phyloP scores from a whole-genome alignment of 2,329 filamentous ascomycete genomes.

The Cordyceps javanica region DNA sequence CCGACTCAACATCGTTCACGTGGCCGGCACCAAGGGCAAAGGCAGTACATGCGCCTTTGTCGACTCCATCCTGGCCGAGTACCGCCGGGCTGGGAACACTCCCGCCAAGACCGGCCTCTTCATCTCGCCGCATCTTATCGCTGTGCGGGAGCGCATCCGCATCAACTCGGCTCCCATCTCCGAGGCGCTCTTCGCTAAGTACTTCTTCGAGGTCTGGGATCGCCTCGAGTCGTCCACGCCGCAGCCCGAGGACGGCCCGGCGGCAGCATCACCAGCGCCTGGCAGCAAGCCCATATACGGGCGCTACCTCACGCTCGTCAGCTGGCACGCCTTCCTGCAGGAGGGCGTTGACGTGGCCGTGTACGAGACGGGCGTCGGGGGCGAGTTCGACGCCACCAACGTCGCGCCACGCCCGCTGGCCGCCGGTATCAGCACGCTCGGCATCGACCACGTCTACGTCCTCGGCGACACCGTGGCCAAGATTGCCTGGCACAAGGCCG shows the following conservation, averaged over 20 bases:
- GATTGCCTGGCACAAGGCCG: constrained; percentile 70
- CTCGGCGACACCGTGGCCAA: constrained; percentile 57
- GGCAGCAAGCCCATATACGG: constrained; percentile 49
- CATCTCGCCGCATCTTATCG: constrained; percentile 63
- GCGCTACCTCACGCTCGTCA: constrained; percentile 59
- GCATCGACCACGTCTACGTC: constrained; percentile 60
- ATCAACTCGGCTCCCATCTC: constrained; percentile 54
- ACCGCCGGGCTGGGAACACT: constrained; percentile 29
- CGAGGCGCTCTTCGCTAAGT: constrained; percentile 52
- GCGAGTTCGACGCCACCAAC: constrained; percentile 64
- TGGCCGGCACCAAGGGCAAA: constrained; percentile 73
- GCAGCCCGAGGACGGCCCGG: not conserved
- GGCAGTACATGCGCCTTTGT: constrained; percentile 66
- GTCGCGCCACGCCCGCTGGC: constrained; percentile 52
- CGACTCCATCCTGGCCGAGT: constrained; percentile 53
- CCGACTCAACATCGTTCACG: constrained; percentile 60
- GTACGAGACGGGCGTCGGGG: constrained; percentile 62
- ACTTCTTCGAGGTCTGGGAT: constrained; percentile 65
- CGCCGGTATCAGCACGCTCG: constrained; percentile 58
- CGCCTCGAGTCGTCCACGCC: constrained; percentile 33
- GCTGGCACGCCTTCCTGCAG: constrained; percentile 59
- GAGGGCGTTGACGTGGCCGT: constrained; percentile 58
- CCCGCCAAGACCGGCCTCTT: constrained; percentile 54
- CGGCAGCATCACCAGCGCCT: constrained; percentile 22
- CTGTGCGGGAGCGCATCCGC: constrained; percentile 61